phyloP scores from a whole-genome alignment of 2,329 filamentous ascomycete species.

The Penicillium nordicum region DNA sequence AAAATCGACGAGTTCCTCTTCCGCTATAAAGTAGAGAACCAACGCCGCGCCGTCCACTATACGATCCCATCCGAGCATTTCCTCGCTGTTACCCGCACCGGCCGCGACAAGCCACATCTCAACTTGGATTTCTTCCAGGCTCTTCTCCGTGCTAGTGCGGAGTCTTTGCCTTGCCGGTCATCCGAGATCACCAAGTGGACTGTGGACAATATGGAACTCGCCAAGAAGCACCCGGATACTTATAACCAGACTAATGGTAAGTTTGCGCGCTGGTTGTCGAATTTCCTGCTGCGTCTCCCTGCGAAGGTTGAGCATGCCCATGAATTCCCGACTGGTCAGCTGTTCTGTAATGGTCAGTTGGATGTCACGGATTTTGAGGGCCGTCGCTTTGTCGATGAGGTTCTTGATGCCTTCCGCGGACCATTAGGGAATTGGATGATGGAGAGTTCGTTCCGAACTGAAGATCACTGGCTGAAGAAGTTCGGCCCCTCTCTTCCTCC shows the following conservation, averaged over 20 bases:
- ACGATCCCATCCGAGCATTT: slow-evolving; percentile 35
- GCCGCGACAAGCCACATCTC: slow-evolving; percentile 18
- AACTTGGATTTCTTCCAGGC: slow-evolving; percentile 30
- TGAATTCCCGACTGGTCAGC: slow-evolving; percentile 11
- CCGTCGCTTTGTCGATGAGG: slow-evolving; percentile 25
- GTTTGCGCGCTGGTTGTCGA: slow-evolving; percentile 36
- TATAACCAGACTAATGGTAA: slow-evolving; percentile 13
- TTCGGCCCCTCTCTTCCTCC: not conserved
- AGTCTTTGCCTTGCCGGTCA: slow-evolving; percentile 37
- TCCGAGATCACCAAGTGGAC: slow-evolving; percentile 38
- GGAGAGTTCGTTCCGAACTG: slow-evolving; percentile 17
- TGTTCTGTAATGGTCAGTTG: slow-evolving; percentile 29
- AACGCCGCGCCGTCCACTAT: slow-evolving; percentile 15
- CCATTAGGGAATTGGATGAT: slow-evolving; percentile 25
- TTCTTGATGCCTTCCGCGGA: slow-evolving; percentile 18
- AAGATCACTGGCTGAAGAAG: slow-evolving; percentile 15
- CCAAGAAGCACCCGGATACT: not conserved
- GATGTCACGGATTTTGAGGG: slow-evolving; percentile 20
- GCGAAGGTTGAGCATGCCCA: slow-evolving; percentile 17
- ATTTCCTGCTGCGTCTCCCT: slow-evolving; percentile 35
- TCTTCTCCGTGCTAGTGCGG: slow-evolving; percentile 38
- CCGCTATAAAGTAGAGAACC: slow-evolving; percentile 13
- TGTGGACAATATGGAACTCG: slow-evolving; percentile 20
- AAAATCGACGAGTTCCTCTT: slow-evolving; percentile 37
- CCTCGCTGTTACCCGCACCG: slow-evolving; percentile 26